These are phyloP conservation scores for Vanrija pseudolonga DNA, from an alignment of 1,284 basidiomycete genomes.

Conservation along the genomic window DNA sequence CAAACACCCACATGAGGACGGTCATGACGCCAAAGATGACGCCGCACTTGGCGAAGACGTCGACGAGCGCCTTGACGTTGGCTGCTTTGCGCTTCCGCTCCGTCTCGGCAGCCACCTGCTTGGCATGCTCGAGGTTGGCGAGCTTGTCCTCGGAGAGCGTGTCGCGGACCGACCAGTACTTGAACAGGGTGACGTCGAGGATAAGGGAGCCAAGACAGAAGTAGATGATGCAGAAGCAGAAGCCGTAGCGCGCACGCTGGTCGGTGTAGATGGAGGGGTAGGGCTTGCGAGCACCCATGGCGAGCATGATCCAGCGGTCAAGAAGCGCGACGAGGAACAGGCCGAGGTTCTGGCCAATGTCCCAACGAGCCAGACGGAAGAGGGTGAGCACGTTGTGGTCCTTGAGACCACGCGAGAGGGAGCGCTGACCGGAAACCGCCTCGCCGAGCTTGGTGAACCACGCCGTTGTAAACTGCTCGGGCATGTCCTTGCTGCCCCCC, in stretches of 20 bases:
- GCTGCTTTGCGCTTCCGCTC: not conserved
- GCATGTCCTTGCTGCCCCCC: not conserved
- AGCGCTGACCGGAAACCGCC: constrained; percentile 2
- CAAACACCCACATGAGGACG: constrained; percentile 9
- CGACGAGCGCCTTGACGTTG: constrained; percentile 1
- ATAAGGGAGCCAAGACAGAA: constrained; percentile 8
- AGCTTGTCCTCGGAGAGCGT: constrained; percentile 9
- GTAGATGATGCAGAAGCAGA: constrained; percentile 17
- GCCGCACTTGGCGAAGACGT: constrained; percentile 6
- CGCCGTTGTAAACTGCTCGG: constrained; percentile 4
- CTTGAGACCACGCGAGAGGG: constrained; percentile 10
- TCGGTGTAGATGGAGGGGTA: constrained; percentile 8
- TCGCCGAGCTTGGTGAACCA: constrained; percentile 10
- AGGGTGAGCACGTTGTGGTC: constrained; percentile 10
- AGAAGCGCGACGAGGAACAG: constrained; percentile 14
- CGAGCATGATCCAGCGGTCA: constrained; percentile 13
- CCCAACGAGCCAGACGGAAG: constrained; percentile 6
- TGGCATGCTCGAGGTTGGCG: constrained; percentile 4
- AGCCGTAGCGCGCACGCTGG: constrained; percentile 6
- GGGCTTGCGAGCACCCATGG: constrained; percentile 6
- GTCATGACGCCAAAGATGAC: constrained; percentile 8
- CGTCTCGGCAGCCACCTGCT: constrained; percentile 1
- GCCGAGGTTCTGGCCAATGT: constrained; percentile 8
- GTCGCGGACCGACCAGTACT: constrained; percentile 13
- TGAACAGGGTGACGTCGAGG: constrained; percentile 10